Base-by-base conservation (phyloP, 768 basidiomycete genomes). In the Tubosaeta sp. region DNA sequence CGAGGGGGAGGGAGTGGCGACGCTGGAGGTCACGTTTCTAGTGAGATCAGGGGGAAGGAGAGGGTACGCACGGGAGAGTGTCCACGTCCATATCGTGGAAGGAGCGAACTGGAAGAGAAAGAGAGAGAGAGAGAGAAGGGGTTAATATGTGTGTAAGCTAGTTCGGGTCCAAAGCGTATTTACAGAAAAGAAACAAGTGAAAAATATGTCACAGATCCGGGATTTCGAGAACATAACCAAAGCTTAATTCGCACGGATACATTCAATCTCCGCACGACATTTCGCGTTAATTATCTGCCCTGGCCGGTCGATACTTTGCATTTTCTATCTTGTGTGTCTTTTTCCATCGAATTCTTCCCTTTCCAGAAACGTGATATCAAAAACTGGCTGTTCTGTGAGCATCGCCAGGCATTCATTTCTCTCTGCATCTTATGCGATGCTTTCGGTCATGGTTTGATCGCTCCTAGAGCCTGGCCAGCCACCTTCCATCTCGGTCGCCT, bases 141-240 rank as follows among this genome's bases (percentile, higher is more conserved):
- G 46, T 71, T 68, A 68, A 68, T 68, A 68, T 63, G 69, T 51
- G 65, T 58, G 59, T 61, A 65, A 61, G 58, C 68, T 62, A 64
- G 59, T 66, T 68, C 68, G 68, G 67, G 60, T 59, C 66, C 66
- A 68, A 69, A 67, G 56, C 64, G 68, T 66, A 70, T 70, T 68
- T 68, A 71, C 69, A 71, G 68, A 68, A 65, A 64, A 71, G 68
- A 68, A 65, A 64, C 64, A 61, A 70, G 63, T 65, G 65, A 64
- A 71, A 68, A 71, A 70, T 69, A 69, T 69, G 69, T 69, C 67
- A 71, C 67, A 69, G 69, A 69, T 71, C 60, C 61, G 67, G 69
- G 65, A 71, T 61, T 70, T 68, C 66, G 65, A 68, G 67, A 68
- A 68, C 69, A 68, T 70, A 68, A 70, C 67, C 54, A 71, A 67